A percentile compares a stretch with the other conserved stretches of the same genome.
Conservation (phyloP, 495 filamentous ascomycete species). For the Aspergillus hancockii region DNA sequence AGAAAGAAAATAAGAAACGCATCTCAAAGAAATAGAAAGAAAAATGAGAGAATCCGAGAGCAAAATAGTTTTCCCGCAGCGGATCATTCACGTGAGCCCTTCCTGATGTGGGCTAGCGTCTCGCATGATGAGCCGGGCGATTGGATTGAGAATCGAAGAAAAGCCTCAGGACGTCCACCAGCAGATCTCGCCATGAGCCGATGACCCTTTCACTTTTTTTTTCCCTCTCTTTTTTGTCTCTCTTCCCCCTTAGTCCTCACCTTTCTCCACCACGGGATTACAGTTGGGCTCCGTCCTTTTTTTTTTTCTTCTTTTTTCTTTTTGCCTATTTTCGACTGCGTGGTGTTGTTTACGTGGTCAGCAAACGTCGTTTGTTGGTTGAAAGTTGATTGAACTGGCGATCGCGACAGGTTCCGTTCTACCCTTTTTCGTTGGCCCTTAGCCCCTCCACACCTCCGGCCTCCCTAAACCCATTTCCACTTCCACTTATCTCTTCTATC, state of each 20-base stretch:
- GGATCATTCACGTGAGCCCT: constrained; percentile 27
- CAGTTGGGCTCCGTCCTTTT: neutral
- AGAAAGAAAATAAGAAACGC: constrained; percentile 21
- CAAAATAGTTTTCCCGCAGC: constrained; percentile 19
- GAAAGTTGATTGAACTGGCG: constrained; percentile 28
- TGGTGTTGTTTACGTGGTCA: constrained; percentile 5
- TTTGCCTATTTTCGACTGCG: constrained; percentile 5
- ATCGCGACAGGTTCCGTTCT: constrained; percentile 32
- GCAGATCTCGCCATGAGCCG: constrained; percentile 2
- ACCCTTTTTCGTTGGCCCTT: constrained; percentile 21
- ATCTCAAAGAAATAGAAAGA: constrained; percentile 17
- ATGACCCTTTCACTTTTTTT: constrained; percentile 2
- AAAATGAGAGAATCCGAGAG: constrained; percentile 27
- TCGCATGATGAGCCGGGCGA: constrained; percentile 12
- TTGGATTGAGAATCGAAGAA: constrained; percentile 12
- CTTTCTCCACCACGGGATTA: constrained; percentile 3
- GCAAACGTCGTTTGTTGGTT: neutral
- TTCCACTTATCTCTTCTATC: constrained; percentile 14
- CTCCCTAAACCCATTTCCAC: constrained; percentile 18
- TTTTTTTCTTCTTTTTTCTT: neutral
- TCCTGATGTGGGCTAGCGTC: constrained; percentile 27
- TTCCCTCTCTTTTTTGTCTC: constrained; percentile 5
- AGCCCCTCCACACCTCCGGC: constrained; percentile 39
- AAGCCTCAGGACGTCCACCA: constrained; percentile 13
- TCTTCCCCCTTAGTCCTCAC: neutral